phyloP scores from a whole-genome alignment of 1,284 basidiomycete genomes.

The Agroathelia rolfsii region DNA sequence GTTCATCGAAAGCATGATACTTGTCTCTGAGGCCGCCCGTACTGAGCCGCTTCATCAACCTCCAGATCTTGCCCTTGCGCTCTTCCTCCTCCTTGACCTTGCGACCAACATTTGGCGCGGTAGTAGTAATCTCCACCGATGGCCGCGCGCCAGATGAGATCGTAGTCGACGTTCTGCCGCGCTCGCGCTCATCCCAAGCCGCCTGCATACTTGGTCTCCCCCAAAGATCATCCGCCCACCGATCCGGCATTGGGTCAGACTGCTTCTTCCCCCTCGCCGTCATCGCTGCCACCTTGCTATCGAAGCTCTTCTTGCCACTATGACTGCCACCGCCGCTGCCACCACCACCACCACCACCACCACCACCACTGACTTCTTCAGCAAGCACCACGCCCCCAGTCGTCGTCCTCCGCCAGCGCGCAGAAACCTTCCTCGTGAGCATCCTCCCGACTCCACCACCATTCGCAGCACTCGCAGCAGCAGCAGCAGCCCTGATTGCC shows the following conservation, averaged over 20 bases:
- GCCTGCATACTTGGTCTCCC: constrained; percentile 27
- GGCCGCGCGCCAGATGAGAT: constrained; percentile 6
- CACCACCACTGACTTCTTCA: constrained; percentile 11
- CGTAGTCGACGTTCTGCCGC: constrained; percentile 10
- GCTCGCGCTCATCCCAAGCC: constrained; percentile 16
- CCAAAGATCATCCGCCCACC: constrained; percentile 14
- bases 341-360: constrained; percentile 6
- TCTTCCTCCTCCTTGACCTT: constrained; percentile 21
- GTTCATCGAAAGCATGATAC: constrained; percentile 24
- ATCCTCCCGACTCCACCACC: constrained; percentile 15
- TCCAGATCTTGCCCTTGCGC: constrained; percentile 45
- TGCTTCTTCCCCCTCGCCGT: not conserved
- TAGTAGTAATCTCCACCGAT: not conserved
- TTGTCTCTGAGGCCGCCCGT: constrained; percentile 52
- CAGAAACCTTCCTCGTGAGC: constrained; percentile 40
- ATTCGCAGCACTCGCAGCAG: constrained; percentile 1
- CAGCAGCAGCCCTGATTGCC: constrained; percentile 4
- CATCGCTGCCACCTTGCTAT: not conserved
- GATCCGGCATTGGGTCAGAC: not conserved
- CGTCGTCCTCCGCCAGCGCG: constrained; percentile 27
- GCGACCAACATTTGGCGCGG: constrained; percentile 11
- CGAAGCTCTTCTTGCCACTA: constrained; percentile 5
- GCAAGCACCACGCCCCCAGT: constrained; percentile 12
- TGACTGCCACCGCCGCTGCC: constrained; percentile 7
- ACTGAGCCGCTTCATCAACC: constrained; percentile 59